Evolutionary conservation across 139 green algal species (phyloP).

Genomic region (Micromonas commoda): DNA sequence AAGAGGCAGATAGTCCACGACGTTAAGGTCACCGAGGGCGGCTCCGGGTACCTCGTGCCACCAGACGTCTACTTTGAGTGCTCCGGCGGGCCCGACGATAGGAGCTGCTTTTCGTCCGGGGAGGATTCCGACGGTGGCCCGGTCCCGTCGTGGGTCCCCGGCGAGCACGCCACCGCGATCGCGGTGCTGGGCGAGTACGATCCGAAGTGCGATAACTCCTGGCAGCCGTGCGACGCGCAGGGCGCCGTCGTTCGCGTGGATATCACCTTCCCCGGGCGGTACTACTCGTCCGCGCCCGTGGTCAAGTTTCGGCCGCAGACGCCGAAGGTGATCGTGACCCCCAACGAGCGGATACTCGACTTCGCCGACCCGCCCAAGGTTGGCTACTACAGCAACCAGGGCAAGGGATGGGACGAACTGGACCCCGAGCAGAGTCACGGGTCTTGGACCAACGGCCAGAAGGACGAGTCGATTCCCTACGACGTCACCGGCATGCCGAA

Average conservation of each 20-base stretch:
- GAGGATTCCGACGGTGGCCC: background rate
- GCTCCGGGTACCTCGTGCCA: constrained; percentile 17
- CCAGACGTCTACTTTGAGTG: constrained; percentile 16
- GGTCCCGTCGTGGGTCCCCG: background rate
- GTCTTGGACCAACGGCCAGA: background rate
- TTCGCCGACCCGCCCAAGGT: constrained; percentile 10
- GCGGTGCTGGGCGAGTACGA: background rate
- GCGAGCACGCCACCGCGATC: background rate
- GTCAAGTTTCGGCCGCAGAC: constrained; percentile 1
- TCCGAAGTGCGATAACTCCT: too few relatives aligned
- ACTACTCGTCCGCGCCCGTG: constrained; percentile 2
- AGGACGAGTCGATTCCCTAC: background rate
- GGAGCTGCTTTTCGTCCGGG: background rate
- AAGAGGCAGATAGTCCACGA: background rate
- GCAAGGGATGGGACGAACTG: constrained; percentile 18
- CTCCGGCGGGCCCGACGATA: background rate
- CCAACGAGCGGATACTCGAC: background rate
- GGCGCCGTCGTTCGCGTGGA: constrained; percentile 2
- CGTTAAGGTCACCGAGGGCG: background rate
- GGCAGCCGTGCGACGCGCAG: background rate
- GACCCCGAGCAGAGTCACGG: constrained; percentile 15
- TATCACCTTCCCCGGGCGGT: constrained; percentile 1
- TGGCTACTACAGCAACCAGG: constrained; percentile 20
- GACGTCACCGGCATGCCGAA: background rate
- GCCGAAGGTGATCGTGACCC: background rate